phyloP scores from a whole-genome alignment of 495 filamentous ascomycete species.

The Entonaema liquescens region DNA sequence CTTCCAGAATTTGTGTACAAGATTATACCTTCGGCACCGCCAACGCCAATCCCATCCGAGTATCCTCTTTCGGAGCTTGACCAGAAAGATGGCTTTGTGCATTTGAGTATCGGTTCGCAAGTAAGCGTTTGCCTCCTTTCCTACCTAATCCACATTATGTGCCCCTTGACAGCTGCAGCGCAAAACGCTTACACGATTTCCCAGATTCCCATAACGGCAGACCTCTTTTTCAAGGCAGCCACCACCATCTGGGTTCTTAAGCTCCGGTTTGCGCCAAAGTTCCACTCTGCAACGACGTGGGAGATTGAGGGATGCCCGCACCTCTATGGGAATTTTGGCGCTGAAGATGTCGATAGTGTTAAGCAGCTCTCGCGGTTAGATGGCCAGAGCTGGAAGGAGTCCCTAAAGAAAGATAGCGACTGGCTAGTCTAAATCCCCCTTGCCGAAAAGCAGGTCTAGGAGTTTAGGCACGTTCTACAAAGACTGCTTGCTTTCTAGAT shows the following conservation, averaged over 20 bases:
- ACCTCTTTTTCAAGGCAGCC: slow-evolving; percentile 54
- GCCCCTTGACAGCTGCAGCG: background rate
- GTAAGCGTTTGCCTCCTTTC: slow-evolving; percentile 39
- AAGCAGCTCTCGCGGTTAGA: slow-evolving; percentile 45
- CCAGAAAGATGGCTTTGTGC: slow-evolving; percentile 62
- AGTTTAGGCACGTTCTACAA: background rate
- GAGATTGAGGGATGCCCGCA: slow-evolving; percentile 57
- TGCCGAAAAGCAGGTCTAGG: background rate
- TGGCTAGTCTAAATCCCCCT: slow-evolving; percentile 20
- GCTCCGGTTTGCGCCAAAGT: slow-evolving; percentile 48
- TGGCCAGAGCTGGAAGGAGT: slow-evolving; percentile 50
- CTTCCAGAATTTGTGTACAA: slow-evolving; percentile 61
- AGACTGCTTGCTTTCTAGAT: background rate
- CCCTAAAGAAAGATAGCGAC: slow-evolving; percentile 39
- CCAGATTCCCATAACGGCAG: slow-evolving; percentile 59
- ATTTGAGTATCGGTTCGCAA: slow-evolving; percentile 58
- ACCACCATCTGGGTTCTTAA: slow-evolving; percentile 56
- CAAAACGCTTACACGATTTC: background rate
- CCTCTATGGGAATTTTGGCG: slow-evolving; percentile 59
- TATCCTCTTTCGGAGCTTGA: slow-evolving; percentile 62
- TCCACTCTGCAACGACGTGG: slow-evolving; percentile 55
- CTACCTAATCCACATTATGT: background rate
- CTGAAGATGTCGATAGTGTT: slow-evolving; percentile 47
- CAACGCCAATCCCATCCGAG: slow-evolving; percentile 54
- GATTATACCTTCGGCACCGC: slow-evolving; percentile 56